These are phyloP conservation scores for Miscanthus lutarioriparius DNA, from an alignment of 176 grass and related monocot genomes.

Conservation along the genomic window DNA sequence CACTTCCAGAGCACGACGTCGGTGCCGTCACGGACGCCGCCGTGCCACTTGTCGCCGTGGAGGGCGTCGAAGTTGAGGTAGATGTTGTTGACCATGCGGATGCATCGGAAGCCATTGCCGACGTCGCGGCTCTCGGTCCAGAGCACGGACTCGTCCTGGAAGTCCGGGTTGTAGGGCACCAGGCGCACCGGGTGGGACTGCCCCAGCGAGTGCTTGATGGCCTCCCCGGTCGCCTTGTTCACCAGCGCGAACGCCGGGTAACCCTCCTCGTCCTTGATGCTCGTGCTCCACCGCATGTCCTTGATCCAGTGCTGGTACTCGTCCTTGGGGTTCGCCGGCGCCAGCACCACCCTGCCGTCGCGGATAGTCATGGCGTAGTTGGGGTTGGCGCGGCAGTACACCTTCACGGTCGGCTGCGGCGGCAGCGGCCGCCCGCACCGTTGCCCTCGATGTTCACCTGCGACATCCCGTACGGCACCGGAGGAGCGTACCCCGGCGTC, in stretches of 20 bases:
- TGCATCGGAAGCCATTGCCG: conserved; percentile 61
- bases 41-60: conserved; percentile 73
- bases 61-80: conserved; percentile 75
- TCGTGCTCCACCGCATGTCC: conserved; percentile 76
- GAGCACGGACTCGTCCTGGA: conserved; percentile 69
- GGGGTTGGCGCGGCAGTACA: conserved; percentile 70
- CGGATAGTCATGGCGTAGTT: conserved; percentile 52
- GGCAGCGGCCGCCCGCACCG: conserved; percentile 37
- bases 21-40: conserved; percentile 73
- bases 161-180: conserved; percentile 61
- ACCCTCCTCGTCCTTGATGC: conserved; percentile 76
- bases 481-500: conserved; percentile 55
- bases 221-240: conserved; percentile 75
- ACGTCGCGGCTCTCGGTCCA: conserved; percentile 80
- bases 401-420: conserved; percentile 68
- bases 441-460: conserved; percentile 58
- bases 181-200: conserved; percentile 64
- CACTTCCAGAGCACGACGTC: conserved; percentile 79
- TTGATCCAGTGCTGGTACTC: conserved; percentile 94
- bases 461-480: conserved; percentile 54
- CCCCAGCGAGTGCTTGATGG: conserved; percentile 88
- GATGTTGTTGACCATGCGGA: conserved; percentile 82
- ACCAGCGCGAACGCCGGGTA: conserved; percentile 79
- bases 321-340: conserved; percentile 65
- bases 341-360: conserved; percentile 59